These are phyloP conservation scores for Euphorbia tirucalli DNA, from an alignment of 345 rosid genomes.

Conservation along the genomic window DNA sequence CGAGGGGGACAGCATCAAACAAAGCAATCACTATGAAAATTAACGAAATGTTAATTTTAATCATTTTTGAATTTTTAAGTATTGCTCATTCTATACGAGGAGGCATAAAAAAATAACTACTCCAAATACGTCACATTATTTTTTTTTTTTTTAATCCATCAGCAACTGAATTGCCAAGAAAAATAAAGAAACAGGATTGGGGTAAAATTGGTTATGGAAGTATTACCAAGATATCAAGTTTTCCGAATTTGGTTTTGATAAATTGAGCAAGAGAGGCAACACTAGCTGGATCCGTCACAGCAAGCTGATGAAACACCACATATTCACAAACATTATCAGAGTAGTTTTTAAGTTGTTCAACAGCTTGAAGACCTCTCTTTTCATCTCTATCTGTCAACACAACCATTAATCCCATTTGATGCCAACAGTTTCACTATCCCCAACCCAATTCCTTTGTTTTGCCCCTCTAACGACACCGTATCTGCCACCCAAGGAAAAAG, in stretches of 20 bases:
- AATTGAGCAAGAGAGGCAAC: constrained; percentile 17
- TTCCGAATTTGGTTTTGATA: constrained; percentile 19
- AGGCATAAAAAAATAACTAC: no score
- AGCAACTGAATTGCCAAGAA: no score
- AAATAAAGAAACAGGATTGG: no score
- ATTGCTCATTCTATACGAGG: no score
- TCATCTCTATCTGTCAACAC: constrained; percentile 15
- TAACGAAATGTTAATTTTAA: no score
- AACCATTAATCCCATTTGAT: constrained; percentile 11
- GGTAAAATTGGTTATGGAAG: no score
- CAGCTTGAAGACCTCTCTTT: constrained; percentile 11
- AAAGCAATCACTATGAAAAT: no score
- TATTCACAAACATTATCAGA: constrained; percentile 7
- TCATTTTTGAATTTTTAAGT: no score
- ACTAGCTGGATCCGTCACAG: constrained; percentile 9
- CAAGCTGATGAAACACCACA: constrained; percentile 21
- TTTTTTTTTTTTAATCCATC: no score
- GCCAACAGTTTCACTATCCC: constrained; percentile 18
- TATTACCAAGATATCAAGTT: constrained; percentile 24
- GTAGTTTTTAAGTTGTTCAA: background rate
- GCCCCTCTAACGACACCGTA: constrained; percentile 33
- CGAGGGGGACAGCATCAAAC: no score
- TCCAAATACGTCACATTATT: no score
- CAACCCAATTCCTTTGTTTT: constrained; percentile 36
- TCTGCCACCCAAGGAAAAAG: no score